Conservation (phyloP, 139 green algal genomes). For the Chlamydomonas sphaeroides region DNA sequence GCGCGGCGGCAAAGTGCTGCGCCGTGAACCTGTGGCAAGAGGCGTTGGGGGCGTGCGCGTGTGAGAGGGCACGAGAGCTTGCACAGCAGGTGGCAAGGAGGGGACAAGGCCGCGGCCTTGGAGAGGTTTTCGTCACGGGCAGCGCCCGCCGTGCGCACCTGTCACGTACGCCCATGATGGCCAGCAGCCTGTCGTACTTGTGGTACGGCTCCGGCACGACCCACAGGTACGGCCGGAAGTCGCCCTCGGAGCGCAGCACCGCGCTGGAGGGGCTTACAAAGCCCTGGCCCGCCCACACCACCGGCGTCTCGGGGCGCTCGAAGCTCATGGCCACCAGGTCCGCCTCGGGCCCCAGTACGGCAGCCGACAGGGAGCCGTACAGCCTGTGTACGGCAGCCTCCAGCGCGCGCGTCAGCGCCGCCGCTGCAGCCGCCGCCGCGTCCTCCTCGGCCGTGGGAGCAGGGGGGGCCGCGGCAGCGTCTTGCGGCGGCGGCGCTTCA, state of each 20-base stretch:
- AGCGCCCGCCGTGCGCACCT: background rate
- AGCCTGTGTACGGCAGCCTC: slow-evolving; percentile 14
- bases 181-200: slow-evolving; percentile 24
- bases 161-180: slow-evolving; percentile 40
- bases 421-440: background rate
- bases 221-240: slow-evolving; percentile 64
- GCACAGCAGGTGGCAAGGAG: too few species aligned
- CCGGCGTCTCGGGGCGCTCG: slow-evolving; percentile 10
- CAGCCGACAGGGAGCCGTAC: slow-evolving; percentile 13
- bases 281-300: slow-evolving; percentile 47
- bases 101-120: too few species aligned
- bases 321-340: slow-evolving; percentile 47
- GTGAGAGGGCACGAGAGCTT: background rate
- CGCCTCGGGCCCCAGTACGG: slow-evolving; percentile 26
- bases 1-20: slow-evolving; percentile 45
- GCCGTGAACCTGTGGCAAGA: slow-evolving; percentile 9
- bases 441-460: background rate
- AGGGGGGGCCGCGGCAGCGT: background rate
- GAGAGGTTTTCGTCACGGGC: too few species aligned
- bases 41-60: too few species aligned
- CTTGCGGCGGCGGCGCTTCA: background rate
- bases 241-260: slow-evolving; percentile 36
- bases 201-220: slow-evolving; percentile 46
- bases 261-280: slow-evolving; percentile 48
- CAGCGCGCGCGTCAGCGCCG: background rate